Conservation (phyloP, 208 protist species). For the Leishmania arabica region DNA sequence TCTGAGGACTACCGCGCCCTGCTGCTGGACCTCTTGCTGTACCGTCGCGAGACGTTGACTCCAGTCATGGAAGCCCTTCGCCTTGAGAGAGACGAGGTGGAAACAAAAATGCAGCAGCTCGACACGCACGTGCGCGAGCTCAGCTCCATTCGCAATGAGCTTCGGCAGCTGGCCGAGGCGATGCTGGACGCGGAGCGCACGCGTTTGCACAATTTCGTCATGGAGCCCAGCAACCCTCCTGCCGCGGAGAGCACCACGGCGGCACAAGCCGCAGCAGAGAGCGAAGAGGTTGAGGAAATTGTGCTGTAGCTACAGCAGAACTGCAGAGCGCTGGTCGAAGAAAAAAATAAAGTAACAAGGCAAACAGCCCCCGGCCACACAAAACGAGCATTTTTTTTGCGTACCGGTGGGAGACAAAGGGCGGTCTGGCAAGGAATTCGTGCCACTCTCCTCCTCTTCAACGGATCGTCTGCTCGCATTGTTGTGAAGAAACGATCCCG, state of each 20-base stretch:
- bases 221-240: neutral
- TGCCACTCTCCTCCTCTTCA: neutral
- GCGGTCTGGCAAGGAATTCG: neutral
- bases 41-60: slow-evolving; percentile 65
- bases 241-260: neutral
- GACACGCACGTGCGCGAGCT: slow-evolving; percentile 63
- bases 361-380: neutral
- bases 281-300: slow-evolving; percentile 8
- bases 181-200: slow-evolving; percentile 15
- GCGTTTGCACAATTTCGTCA: slow-evolving; percentile 21
- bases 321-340: neutral
- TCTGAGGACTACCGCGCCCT: slow-evolving; percentile 72
- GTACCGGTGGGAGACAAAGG: neutral
- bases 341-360: neutral
- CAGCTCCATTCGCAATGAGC: slow-evolving; percentile 66
- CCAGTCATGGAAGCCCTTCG: slow-evolving; percentile 60
- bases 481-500: neutral
- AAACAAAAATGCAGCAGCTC: slow-evolving; percentile 45
- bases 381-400: neutral
- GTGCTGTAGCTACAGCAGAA: slow-evolving; percentile 4
- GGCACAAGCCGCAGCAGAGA: neutral
- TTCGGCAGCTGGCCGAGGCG: slow-evolving; percentile 48
- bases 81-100: slow-evolving; percentile 55
- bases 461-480: neutral
- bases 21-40: slow-evolving; percentile 73